A percentile compares a stretch with the other conserved stretches of the same genome.
Conservation (phyloP, 805 yeast species). For the Candida tammaniensis region DNA sequence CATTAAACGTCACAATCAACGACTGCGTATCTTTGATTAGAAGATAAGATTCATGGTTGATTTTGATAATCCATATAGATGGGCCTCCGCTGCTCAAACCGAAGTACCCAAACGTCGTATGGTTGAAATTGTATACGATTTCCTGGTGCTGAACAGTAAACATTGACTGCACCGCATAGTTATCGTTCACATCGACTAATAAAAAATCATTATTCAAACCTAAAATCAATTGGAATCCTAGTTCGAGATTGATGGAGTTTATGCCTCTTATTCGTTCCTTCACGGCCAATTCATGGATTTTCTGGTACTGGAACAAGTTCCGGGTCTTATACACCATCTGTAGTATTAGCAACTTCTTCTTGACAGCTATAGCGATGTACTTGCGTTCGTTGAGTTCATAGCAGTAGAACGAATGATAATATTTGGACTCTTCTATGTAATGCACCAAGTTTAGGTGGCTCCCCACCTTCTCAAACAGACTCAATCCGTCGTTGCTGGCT, state of each 20-base stretch:
- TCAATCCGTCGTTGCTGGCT: constrained; percentile 21
- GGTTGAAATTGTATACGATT: constrained; percentile 12
- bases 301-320: constrained; percentile 26
- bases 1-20: constrained; percentile 15
- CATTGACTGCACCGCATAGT: constrained; percentile 1
- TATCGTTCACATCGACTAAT: constrained; percentile 20
- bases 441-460: constrained; percentile 30
- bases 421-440: constrained; percentile 23
- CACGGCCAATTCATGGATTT: constrained; percentile 21
- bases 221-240: constrained; percentile 16
- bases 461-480: constrained; percentile 30
- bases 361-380: constrained; percentile 26
- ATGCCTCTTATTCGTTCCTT: constrained; percentile 31
- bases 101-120: constrained; percentile 35
- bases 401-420: constrained; percentile 16
- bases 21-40: constrained; percentile 33
- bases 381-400: constrained; percentile 17
- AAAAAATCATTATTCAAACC: constrained; percentile 26
- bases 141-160: constrained; percentile 2
- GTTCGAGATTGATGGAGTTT: constrained; percentile 9
- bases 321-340: constrained; percentile 27
- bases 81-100: constrained; percentile 33
- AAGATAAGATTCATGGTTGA: constrained; percentile 16
- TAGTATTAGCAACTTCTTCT: constrained; percentile 28
- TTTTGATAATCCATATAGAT: constrained; percentile 18